Percentiles rank a stretch among this genome's conserved stretches.
These are phyloP conservation scores for Solanum piurae DNA, from an alignment of 257 asterid genomes.

Conservation along the genomic window DNA sequence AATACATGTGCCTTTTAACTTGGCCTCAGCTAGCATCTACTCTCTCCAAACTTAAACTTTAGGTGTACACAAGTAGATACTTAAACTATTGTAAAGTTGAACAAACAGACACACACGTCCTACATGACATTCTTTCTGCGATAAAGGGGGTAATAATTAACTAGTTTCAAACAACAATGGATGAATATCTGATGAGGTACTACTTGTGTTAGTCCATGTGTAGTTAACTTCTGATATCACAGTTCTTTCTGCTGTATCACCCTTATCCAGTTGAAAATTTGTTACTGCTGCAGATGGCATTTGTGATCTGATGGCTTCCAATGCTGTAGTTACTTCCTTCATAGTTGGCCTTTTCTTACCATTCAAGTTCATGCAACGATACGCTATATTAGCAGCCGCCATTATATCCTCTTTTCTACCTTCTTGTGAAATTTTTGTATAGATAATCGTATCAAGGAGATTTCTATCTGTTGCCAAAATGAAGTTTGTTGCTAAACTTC, in stretches of 20 bases:
- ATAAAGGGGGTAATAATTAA: neutral
- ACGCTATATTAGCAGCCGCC: neutral
- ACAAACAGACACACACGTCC: neutral
- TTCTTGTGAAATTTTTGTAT: neutral
- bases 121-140: neutral
- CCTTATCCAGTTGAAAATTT: neutral
- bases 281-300: neutral
- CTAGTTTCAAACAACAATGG: neutral
- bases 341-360: conserved; percentile 2
- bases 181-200: neutral
- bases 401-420: neutral
- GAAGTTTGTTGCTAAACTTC: neutral
- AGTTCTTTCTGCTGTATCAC: neutral
- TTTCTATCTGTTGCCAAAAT: neutral
- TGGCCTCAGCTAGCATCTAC: neutral
- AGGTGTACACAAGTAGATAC: neutral
- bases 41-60: neutral
- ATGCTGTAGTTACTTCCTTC: conserved; percentile 2
- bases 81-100: neutral
- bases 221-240: neutral
- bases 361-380: neutral
- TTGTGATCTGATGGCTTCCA: neutral
- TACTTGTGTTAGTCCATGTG: neutral
- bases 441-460: neutral
- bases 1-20: neutral